Evolutionary conservation across 495 filamentous ascomycete species (phyloP).

Genomic region (Pyrenula aspistea): DNA sequence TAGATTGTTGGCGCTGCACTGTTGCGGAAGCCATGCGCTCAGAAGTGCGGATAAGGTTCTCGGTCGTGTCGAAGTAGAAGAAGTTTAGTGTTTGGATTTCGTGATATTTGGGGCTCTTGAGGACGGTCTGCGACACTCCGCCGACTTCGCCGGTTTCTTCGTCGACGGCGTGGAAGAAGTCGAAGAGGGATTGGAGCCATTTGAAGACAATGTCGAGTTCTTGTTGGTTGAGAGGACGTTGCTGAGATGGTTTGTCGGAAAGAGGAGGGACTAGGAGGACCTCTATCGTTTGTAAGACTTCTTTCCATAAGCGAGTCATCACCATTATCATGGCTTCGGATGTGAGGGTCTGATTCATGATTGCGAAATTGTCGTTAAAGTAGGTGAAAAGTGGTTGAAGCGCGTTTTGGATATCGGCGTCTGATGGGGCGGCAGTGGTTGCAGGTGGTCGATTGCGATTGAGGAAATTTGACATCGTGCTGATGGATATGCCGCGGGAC

Average conservation of each 20-base stretch:
- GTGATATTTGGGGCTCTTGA: constrained; percentile 96
- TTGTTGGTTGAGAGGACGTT: constrained; percentile 74
- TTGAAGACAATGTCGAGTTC: constrained; percentile 92
- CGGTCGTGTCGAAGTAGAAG: constrained; percentile 93
- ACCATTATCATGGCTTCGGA: constrained; percentile 89
- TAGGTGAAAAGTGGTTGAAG: constrained; percentile 87
- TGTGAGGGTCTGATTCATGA: constrained; percentile 94
- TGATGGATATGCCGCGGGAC: constrained; percentile 57
- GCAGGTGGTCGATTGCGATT: constrained; percentile 44
- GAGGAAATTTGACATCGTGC: constrained; percentile 72
- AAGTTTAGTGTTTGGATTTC: constrained; percentile 92
- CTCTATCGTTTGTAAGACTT: constrained; percentile 86
- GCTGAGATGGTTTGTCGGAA: constrained; percentile 86
- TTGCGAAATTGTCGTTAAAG: constrained; percentile 98
- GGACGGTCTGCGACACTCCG: constrained; percentile 79
- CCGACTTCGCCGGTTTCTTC: constrained; percentile 74
- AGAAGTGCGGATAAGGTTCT: constrained; percentile 80
- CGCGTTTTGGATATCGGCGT: constrained; percentile 65
- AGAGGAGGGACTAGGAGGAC: constrained; percentile 83
- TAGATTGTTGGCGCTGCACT: constrained; percentile 59
- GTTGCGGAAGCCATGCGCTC: constrained; percentile 91
- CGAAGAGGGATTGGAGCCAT: constrained; percentile 85
- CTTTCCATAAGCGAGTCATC: constrained; percentile 98
- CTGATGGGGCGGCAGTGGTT: constrained; percentile 46
- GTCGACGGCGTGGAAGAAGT: constrained; percentile 91